Evolutionary conservation across 768 basidiomycete genomes (phyloP), one percentile per base, ranked within the genome.

Genomic region (Collybiopsis luxurians): DNA sequence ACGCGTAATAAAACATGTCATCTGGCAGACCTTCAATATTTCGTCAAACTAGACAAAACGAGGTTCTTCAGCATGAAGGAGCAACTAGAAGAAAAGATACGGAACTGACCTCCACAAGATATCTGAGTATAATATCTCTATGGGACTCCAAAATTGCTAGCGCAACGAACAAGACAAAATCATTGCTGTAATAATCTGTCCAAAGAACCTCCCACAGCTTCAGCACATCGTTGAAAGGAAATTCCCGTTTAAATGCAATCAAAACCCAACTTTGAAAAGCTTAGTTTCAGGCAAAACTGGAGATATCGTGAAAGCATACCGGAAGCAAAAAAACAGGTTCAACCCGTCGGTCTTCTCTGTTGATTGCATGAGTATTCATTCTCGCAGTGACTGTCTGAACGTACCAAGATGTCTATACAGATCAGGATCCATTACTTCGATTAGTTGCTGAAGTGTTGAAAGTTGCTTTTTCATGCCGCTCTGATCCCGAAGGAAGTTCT

Each of bases 301-400:
- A 39, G 10, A 30, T 24, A 9, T 5, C 4, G 46, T 28, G n/a
- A n/a, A 46, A 19, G 67, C 82, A 64, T 76, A 95, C 84, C 96
- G 85, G 83, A 98, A 99, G 71, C 95, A 98, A 78, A 98, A 98
- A 79, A 98, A 98, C 27, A 98, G 71, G 71, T 98, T 98, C 59
- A 98, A 78, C 1, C 84, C 88, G 59, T 95, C 95, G 1, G 86
- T 90, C 85, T 82, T 98, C 85, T 93, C 79, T 79, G 52, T 23
- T 30, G 31, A 53, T 46, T 53, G 27, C 10, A 21, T 50, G n/a
- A 49, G 12, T 17, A 47, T 13, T 28, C 19, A 4, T 17, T 27
- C 26, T 30, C 45, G 0, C 3, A 19, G 6, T 49, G 48, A 6
- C 21, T 19, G 10, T 38, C 12, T 24, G 9, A 15, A 53, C 76